Evolutionary conservation across 1,139 yeast species (phyloP), one percentile per base, ranked within the genome.

Genomic region (Saccharomyces hybrid): DNA sequence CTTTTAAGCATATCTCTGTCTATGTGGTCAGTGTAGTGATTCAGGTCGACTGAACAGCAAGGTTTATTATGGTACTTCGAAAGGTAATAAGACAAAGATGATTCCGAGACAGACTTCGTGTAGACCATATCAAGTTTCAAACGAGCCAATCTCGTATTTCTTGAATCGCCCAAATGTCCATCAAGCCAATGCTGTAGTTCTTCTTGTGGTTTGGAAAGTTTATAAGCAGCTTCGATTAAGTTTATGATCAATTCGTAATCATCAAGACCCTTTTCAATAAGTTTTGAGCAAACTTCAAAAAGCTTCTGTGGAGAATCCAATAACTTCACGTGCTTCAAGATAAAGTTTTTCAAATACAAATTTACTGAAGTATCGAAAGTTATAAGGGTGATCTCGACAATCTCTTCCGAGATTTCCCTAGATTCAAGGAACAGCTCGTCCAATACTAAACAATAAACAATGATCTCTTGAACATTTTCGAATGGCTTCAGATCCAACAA

Each of bases 361-460:
- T 68, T 68, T 8, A 68, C 64, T 20, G 65, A 60, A 3, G 53
- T 56, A 14, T 59, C 53, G 49, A 68, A 57, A 16, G 54, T 58
- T 2, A 64, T 64, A 14, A 62, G 38, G 14, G 67, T 60, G 20
- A 54, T 58, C 3, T 58, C 55, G 8, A 65, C 59, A 31, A 68
- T 62, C 41, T 62, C 67, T 2, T 54, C 49, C 1, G 64, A 57
- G 46, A 61, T 63, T 8, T 54, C 48, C 5, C 27, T 47, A 41
- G 61, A 58, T 14, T 56, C 56, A 4, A 56, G 55, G 42, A 63
- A 66, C 46, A 66, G 52, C 32, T 60, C 63, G 41, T 63, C 60
- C 50, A 70, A 64, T 1, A 66, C 61, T n/a, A 56, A 53, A 52
- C 71, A 67, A 49, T 61, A 68, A 9, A 67, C 62, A 28, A 67